Evolutionary conservation across 495 filamentous ascomycete species (phyloP).

Genomic region (Penicillium ochrochloron): DNA sequence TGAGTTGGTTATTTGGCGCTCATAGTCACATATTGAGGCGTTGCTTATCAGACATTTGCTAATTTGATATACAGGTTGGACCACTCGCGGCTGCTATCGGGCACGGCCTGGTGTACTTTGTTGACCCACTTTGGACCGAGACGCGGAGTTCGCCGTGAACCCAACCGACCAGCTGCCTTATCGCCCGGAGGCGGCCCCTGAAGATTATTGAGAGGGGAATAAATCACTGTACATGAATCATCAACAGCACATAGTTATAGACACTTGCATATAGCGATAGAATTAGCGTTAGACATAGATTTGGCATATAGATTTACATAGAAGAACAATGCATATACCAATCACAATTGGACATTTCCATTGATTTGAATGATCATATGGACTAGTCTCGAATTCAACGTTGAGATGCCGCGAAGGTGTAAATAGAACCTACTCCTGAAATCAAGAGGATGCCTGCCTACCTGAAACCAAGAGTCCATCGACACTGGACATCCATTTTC

Average conservation of each 20-base stretch:
- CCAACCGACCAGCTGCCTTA: background rate
- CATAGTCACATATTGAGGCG: background rate
- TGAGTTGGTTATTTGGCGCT: conserved; percentile 15
- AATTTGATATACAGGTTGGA: conserved; percentile 32
- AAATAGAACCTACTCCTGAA: background rate
- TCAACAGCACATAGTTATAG: background rate
- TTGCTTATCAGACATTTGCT: conserved; percentile 10
- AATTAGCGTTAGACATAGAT: background rate
- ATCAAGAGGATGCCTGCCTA: no score
- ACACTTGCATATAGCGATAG: background rate
- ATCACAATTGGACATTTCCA: background rate
- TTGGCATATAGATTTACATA: background rate
- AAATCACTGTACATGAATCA: conserved; percentile 2
- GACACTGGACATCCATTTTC: no score
- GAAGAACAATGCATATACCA: background rate
- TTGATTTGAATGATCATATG: no score
- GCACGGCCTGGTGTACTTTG: background rate
- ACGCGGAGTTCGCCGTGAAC: conserved; percentile 26
- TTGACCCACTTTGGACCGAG: conserved; percentile 37
- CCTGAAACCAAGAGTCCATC: no score
- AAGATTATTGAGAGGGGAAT: background rate
- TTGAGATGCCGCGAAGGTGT: no score
- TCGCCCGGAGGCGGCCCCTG: conserved; percentile 11
- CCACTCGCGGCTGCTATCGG: conserved; percentile 21
- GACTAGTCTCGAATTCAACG: no score